phyloP scores from a whole-genome alignment of 352 stramenopile species.

The Bremia lactucae region DNA sequence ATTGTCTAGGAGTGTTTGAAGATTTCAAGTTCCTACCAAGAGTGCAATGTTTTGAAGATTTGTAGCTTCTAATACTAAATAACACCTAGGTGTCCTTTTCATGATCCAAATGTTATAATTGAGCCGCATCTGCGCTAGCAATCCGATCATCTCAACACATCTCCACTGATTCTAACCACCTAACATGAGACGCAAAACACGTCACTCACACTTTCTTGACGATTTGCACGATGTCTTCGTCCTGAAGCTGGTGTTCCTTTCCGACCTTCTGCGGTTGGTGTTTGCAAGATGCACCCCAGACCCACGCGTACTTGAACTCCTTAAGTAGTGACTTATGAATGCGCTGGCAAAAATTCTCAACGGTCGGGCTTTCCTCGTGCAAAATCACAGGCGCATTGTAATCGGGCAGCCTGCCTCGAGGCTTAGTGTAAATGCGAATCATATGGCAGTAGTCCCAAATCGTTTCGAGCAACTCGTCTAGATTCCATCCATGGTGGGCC shows the following conservation, averaged over 20 bases:
- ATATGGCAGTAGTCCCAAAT: conserved; percentile 98
- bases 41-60: too few relatives aligned
- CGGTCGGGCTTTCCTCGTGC: conserved; percentile 88
- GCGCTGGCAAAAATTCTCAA: conserved; percentile 95
- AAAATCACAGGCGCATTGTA: conserved; percentile 97
- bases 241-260: conserved; percentile 94
- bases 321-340: conserved; percentile 87
- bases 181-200: neutral
- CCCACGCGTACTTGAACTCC: conserved; percentile 93
- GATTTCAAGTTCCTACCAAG: too few relatives aligned
- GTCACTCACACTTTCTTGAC: conserved; percentile 87
- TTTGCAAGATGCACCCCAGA: conserved; percentile 96
- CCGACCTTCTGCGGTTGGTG: conserved; percentile 98
- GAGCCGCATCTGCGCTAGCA: neutral
- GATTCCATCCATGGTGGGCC: conserved; percentile 96
- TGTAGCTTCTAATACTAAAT: too few relatives aligned
- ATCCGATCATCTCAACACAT: too few relatives aligned
- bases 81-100: too few relatives aligned
- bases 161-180: too few relatives aligned
- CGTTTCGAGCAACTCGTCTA: conserved; percentile 93
- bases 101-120: too few relatives aligned
- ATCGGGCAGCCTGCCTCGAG: conserved; percentile 91
- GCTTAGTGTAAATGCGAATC: conserved; percentile 98
- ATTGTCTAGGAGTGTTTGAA: too few relatives aligned
- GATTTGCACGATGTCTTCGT: conserved; percentile 99